phyloP scores from a whole-genome alignment of 106 monocot species.

The Dioscorea alata region DNA sequence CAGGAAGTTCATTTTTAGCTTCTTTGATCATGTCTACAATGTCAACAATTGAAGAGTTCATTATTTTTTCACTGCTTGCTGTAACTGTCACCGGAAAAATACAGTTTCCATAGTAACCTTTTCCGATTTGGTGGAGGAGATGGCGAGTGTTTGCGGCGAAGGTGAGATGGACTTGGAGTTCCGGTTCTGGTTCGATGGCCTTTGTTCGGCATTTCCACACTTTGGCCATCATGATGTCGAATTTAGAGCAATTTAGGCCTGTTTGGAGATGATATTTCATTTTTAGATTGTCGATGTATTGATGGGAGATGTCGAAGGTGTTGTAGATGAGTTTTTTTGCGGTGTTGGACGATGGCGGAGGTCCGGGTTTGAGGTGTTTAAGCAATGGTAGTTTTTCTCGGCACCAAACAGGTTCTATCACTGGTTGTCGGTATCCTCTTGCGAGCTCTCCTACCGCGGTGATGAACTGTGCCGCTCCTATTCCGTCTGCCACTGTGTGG shows the following conservation, averaged over 20 bases:
- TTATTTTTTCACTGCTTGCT: conserved; percentile 3
- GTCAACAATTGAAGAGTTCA: neutral
- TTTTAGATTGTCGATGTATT: neutral
- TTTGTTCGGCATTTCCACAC: neutral
- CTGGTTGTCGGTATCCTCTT: neutral
- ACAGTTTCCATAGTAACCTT: conserved; percentile 33
- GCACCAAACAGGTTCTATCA: neutral
- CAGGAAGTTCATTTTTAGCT: conserved; percentile 19
- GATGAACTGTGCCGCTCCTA: neutral
- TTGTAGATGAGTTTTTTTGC: neutral
- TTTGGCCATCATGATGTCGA: neutral
- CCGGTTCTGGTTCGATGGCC: neutral
- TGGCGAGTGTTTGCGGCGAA: conserved; percentile 31
- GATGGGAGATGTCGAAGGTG: neutral
- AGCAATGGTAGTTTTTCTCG: neutral
- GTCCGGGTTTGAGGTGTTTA: neutral
- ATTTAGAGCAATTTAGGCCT: neutral
- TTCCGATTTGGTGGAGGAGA: conserved; percentile 1
- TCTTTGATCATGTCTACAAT: conserved; percentile 23
- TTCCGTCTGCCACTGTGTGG: neutral
- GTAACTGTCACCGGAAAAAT: conserved; percentile 15
- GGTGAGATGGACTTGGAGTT: conserved; percentile 1
- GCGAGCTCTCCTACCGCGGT: neutral
- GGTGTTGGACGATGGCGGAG: neutral
- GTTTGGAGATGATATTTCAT: neutral